Evolutionary conservation across 768 basidiomycete genomes (phyloP).

Genomic region (Hypsizygus marmoreus): DNA sequence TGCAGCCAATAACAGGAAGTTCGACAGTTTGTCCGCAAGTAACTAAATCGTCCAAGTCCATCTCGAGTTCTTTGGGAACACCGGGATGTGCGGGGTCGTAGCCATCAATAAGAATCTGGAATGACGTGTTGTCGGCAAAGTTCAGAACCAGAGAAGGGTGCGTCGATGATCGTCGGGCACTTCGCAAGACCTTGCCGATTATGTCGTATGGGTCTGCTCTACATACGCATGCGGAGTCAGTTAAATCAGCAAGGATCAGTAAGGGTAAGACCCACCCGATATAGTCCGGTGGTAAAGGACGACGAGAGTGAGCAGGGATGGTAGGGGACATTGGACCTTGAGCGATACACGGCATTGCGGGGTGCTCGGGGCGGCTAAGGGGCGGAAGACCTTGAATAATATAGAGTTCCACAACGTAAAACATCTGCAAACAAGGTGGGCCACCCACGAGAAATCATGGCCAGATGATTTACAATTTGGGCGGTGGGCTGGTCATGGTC

Average conservation of each 20-base stretch:
- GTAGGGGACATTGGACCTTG: conserved; percentile 9
- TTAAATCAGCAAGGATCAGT: neutral
- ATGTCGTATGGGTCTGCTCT: conserved; percentile 44
- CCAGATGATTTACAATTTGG: too few species aligned
- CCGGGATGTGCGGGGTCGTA: conserved; percentile 59
- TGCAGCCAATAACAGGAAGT: conserved; percentile 53
- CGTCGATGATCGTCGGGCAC: conserved; percentile 38
- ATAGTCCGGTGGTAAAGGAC: conserved; percentile 33
- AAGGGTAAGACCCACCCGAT: conserved; percentile 25
- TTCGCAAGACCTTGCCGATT: conserved; percentile 45
- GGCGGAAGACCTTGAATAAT: too few species aligned
- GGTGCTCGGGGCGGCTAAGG: too few species aligned
- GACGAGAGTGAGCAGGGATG: conserved; percentile 27
- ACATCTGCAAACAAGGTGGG: conserved; percentile 9
- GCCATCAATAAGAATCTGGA: conserved; percentile 62
- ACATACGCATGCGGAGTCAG: conserved; percentile 15
- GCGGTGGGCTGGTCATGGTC: too few species aligned
- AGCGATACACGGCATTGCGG: neutral
- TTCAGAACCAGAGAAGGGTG: conserved; percentile 52
- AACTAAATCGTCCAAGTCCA: conserved; percentile 42
- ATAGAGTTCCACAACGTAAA: neutral
- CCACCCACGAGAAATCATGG: too few species aligned
- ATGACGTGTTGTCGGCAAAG: conserved; percentile 43
- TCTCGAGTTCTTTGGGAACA: conserved; percentile 62
- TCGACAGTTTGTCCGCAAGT: conserved; percentile 31